phyloP scores from a whole-genome alignment of 192 early-diverging fungal species.

The Linnemannia zychae region DNA sequence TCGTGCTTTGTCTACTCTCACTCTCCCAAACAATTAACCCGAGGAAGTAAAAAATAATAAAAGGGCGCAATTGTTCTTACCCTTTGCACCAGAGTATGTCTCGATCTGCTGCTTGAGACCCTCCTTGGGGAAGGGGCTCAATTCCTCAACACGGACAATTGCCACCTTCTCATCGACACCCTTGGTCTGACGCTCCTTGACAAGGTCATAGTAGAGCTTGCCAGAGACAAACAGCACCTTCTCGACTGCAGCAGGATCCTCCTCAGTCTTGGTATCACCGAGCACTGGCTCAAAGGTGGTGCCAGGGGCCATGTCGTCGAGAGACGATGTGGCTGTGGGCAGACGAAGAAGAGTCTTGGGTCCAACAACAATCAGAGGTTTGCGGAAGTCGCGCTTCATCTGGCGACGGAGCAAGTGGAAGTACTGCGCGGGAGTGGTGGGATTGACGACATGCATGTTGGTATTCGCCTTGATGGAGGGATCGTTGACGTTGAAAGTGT shows the following conservation, averaged over 20 bases:
- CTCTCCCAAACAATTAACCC: slow-evolving; percentile 49
- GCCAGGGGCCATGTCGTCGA: slow-evolving; percentile 88
- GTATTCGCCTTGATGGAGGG: slow-evolving; percentile 74
- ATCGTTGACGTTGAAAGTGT: slow-evolving; percentile 74
- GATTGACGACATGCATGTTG: slow-evolving; percentile 94
- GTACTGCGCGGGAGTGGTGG: slow-evolving; percentile 96
- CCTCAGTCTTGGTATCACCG: slow-evolving; percentile 66
- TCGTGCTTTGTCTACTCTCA: not conserved
- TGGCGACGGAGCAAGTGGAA: slow-evolving; percentile 97
- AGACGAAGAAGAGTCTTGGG: slow-evolving; percentile 81
- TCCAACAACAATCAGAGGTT: slow-evolving; percentile 90
- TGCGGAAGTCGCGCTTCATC: slow-evolving; percentile 90
- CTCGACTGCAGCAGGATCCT: slow-evolving; percentile 61
- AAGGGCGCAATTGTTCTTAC: slow-evolving; percentile 47
- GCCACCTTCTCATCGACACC: slow-evolving; percentile 75
- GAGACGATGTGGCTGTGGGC: slow-evolving; percentile 74
- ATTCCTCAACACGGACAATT: slow-evolving; percentile 90
- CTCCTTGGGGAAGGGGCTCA: slow-evolving; percentile 89
- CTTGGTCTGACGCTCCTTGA: slow-evolving; percentile 78
- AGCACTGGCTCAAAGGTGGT: slow-evolving; percentile 90
- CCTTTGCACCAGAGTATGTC: slow-evolving; percentile 71
- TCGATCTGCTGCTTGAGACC: slow-evolving; percentile 74
- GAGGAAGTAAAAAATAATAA: slow-evolving; percentile 17
- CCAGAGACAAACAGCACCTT: slow-evolving; percentile 91
- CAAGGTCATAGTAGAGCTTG: slow-evolving; percentile 94